These are phyloP conservation scores for Globisporangium spiculum DNA, from an alignment of 352 stramenopile species.

Conservation along the genomic window DNA sequence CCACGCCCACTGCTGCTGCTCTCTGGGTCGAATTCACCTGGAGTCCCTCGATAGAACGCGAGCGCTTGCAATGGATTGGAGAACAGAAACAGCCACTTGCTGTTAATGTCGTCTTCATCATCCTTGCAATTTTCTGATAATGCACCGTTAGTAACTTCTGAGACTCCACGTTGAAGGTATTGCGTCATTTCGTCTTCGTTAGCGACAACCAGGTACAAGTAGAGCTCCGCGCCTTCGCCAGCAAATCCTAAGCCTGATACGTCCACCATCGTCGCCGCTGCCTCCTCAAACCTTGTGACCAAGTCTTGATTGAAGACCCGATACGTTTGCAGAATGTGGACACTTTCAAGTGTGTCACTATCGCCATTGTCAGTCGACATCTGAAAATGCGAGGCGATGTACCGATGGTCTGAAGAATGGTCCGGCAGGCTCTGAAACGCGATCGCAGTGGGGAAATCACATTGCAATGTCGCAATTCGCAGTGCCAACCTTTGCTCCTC, in stretches of 20 bases:
- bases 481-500: slow-evolving; percentile 41
- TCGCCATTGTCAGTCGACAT: slow-evolving; percentile 1
- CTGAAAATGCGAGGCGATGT: slow-evolving; percentile 42
- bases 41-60: slow-evolving; percentile 30
- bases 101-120: background rate
- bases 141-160: background rate
- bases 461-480: slow-evolving; percentile 35
- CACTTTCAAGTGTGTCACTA: background rate
- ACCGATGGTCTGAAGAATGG: slow-evolving; percentile 43
- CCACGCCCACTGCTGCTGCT: background rate
- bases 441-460: slow-evolving; percentile 26
- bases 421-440: slow-evolving; percentile 47
- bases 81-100: slow-evolving; percentile 39
- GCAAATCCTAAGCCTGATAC: background rate
- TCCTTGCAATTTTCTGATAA: background rate
- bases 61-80: slow-evolving; percentile 31
- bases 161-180: slow-evolving; percentile 37
- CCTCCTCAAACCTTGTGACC: slow-evolving; percentile 25
- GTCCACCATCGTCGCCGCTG: background rate
- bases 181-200: slow-evolving; percentile 31
- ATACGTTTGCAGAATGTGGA: slow-evolving; percentile 44
- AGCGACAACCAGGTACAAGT: slow-evolving; percentile 35
- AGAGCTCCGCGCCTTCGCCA: slow-evolving; percentile 31
- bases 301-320: slow-evolving; percentile 44
- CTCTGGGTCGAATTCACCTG: slow-evolving; percentile 25